These are phyloP conservation scores for Emericellopsis terricola DNA, from an alignment of 495 filamentous ascomycete genomes.

Conservation along the genomic window DNA sequence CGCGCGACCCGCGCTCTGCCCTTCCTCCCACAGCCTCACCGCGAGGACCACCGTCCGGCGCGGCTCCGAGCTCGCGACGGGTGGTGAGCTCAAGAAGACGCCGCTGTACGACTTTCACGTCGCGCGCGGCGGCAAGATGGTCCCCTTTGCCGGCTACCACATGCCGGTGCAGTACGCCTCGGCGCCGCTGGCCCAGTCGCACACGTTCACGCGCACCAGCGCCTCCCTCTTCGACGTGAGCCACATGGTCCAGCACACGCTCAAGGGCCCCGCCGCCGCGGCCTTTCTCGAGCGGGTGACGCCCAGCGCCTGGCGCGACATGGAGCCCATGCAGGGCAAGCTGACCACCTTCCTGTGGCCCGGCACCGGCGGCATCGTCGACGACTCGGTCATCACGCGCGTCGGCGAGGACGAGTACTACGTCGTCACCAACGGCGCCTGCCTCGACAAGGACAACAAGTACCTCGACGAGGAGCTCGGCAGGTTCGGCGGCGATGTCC, in stretches of 20 bases:
- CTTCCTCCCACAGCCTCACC: too few relatives aligned
- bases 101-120: conserved; percentile 74
- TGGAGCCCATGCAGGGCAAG: conserved; percentile 36
- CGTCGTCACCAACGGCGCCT: conserved; percentile 91
- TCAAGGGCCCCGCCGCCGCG: conserved; percentile 62
- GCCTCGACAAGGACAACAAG: conserved; percentile 64
- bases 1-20: too few relatives aligned
- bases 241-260: conserved; percentile 52
- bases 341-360: conserved; percentile 67
- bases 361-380: conserved; percentile 72
- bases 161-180: conserved; percentile 86
- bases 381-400: conserved; percentile 78
- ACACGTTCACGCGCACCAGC: conserved; percentile 73
- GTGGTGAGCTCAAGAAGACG: conserved; percentile 37
- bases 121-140: conserved; percentile 72
- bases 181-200: conserved; percentile 57
- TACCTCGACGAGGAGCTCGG: conserved; percentile 50
- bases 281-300: conserved; percentile 65
- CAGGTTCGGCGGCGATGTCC: conserved; percentile 41
- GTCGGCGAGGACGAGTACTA: conserved; percentile 58
- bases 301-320: conserved; percentile 42
- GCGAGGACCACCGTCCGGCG: background rate
- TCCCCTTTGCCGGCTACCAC: conserved; percentile 81
- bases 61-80: background rate
- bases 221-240: conserved; percentile 79